Evolutionary conservation across 2,329 filamentous ascomycete species (phyloP).

Genomic region (Periconia sp.): DNA sequence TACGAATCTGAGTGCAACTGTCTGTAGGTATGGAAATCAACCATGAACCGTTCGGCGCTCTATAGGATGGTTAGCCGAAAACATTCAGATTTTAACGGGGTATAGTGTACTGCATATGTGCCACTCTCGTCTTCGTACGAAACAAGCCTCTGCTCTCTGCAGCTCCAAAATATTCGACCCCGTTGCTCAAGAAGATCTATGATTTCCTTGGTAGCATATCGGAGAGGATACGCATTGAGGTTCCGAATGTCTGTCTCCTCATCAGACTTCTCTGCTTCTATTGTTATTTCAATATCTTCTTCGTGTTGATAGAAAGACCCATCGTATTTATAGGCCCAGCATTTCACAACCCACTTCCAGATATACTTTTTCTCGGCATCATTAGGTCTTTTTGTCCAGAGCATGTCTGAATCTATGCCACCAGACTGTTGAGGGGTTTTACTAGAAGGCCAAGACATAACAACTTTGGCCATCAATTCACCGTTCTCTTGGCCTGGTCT

Average conservation of each 20-base stretch:
- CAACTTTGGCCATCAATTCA: too few relatives aligned
- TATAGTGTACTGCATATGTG: slow-evolving; percentile 2
- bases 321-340: slow-evolving; percentile 13
- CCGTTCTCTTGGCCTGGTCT: too few relatives aligned
- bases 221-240: slow-evolving; percentile 6
- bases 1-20: slow-evolving; percentile 6
- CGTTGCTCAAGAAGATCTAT: slow-evolving; percentile 5
- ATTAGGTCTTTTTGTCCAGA: too few relatives aligned
- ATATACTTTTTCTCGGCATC: too few relatives aligned
- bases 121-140: slow-evolving; percentile 6
- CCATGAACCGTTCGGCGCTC: slow-evolving; percentile 12
- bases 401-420: too few relatives aligned
- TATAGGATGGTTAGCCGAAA: slow-evolving; percentile 1
- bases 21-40: slow-evolving; percentile 11
- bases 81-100: too few relatives aligned
- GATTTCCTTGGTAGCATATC: neutral
- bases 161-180: slow-evolving; percentile 12
- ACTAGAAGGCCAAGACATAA: too few relatives aligned
- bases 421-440: too few relatives aligned
- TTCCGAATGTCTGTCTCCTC: neutral
- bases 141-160: slow-evolving; percentile 4
- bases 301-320: slow-evolving; percentile 8
- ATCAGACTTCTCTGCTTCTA: slow-evolving; percentile 5
- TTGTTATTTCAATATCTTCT: neutral
- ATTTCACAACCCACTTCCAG: slow-evolving; percentile 3